A percentile compares a stretch with the other conserved stretches of the same genome.
These are phyloP conservation scores for Pseudonitzschia delicatissima DNA, from an alignment of 108 stramenopile species.

Conservation along the genomic window DNA sequence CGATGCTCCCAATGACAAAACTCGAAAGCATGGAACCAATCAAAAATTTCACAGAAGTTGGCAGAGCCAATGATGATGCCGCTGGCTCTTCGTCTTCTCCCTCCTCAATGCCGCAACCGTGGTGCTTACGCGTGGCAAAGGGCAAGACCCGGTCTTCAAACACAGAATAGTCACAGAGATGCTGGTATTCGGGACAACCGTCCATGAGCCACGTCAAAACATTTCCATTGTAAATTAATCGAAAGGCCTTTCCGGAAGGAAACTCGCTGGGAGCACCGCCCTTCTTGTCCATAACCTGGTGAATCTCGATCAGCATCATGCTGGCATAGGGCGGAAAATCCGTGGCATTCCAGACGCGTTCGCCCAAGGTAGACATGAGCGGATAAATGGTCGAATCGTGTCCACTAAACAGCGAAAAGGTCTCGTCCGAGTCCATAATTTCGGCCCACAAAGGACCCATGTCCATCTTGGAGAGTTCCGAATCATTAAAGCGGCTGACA, in stretches of 20 bases:
- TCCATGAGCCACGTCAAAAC: slow-evolving; percentile 61
- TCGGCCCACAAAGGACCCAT: slow-evolving; percentile 73
- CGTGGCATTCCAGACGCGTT: slow-evolving; percentile 52
- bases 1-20: slow-evolving; percentile 2
- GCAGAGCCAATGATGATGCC: neutral
- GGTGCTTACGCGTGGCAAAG: slow-evolving; percentile 43
- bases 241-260: slow-evolving; percentile 56
- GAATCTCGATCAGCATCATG: slow-evolving; percentile 67
- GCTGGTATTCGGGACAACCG: slow-evolving; percentile 42
- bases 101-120: slow-evolving; percentile 7
- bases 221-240: slow-evolving; percentile 75
- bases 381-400: slow-evolving; percentile 88
- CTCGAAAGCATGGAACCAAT: neutral
- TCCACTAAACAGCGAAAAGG: slow-evolving; percentile 64
- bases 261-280: slow-evolving; percentile 1
- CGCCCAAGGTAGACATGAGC: slow-evolving; percentile 66
- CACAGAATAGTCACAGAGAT: slow-evolving; percentile 58
- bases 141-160: slow-evolving; percentile 39
- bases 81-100: neutral
- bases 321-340: slow-evolving; percentile 82
- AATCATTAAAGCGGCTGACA: slow-evolving; percentile 18
- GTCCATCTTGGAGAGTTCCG: slow-evolving; percentile 66
- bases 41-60: neutral
- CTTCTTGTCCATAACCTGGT: slow-evolving; percentile 5
- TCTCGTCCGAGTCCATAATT: slow-evolving; percentile 41